Base-by-base conservation (phyloP, 768 basidiomycete genomes). In the Boletus insuetus region DNA sequence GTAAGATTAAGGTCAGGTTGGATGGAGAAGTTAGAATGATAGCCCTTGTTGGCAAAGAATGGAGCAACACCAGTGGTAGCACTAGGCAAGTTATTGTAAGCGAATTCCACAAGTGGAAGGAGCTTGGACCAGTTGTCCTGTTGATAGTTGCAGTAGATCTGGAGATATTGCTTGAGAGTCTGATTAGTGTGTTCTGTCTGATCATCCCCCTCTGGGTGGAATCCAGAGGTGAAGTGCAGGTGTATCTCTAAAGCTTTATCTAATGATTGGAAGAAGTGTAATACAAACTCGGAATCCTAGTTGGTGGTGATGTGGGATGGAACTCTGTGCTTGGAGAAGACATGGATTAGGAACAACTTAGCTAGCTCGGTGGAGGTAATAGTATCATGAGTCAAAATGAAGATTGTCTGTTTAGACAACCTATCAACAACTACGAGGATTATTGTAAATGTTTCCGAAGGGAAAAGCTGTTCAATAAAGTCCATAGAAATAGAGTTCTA, bases 401-500 rank as follows among this genome's bases (percentile, higher is more conserved):
- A 39, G n/a, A 39, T 39, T 9, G 38, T 4, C 17, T 39, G 38
- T 9, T 39, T 39, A 7, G 38, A 39, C 16, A 39, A n/a, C 16
- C 38, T 39, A 39, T 39, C 12, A n/a, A 39, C n/a, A 16, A 39
- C 38, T 16, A 39, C 38, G n/a, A 39, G 17, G 17, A n/a, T 39
- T 17, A 16, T 12, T 3, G n/a, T 39, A 9, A n/a, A 39, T 3
- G 3, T 9, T 5, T 17, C 16, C 6, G 38, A 39, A 39, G 38
- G 16, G 0, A 32, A 20, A 32, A 54, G 53, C 6, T 54, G 53
- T n/a, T 54, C 40, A 7, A 48, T 54, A 24, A 54, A 54, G 16
- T 54, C 46, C 40, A 54, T 54, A 29, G 42, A 49, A 2, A 54
- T 54, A 16, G 40, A 54, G 46, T 54, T 41, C 40, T 40, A 54